Conservation (phyloP, 257 asterid genomes). For the Rehmannia glutinosa region DNA sequence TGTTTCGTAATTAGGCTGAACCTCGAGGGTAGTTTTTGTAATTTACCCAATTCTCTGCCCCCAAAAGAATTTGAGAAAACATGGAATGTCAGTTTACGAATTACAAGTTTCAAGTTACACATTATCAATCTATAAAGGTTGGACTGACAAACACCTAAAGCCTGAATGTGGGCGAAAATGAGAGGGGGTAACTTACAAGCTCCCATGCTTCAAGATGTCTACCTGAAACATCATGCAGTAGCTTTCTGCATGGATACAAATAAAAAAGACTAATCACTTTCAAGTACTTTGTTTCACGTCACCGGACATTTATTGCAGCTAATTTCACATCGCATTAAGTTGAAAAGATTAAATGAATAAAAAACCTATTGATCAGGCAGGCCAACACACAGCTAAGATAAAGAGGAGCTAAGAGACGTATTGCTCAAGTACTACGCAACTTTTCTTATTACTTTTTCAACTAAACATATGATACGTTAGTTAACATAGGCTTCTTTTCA, state of each 20-base stretch:
- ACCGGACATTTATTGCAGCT: background rate
- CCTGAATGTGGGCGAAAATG: background rate
- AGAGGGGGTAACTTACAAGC: constrained; percentile 51
- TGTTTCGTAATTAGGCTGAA: too few relatives aligned
- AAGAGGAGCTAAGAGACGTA: too few relatives aligned
- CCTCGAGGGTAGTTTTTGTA: too few relatives aligned
- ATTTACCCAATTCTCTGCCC: too few relatives aligned
- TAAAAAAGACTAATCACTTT: constrained; percentile 18
- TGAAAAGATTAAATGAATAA: background rate
- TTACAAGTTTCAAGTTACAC: background rate
- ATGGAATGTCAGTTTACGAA: background rate
- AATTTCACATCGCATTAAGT: background rate
- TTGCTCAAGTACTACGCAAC: background rate
- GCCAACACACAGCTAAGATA: background rate
- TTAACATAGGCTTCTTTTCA: background rate
- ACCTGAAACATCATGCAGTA: constrained; percentile 31
- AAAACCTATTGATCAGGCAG: background rate
- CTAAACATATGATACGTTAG: background rate
- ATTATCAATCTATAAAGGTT: background rate
- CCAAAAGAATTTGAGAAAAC: background rate
- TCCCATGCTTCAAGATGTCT: constrained; percentile 72
- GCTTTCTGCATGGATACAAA: constrained; percentile 41
- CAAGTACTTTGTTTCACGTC: background rate
- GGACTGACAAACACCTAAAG: background rate
- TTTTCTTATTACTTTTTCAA: background rate